Base-by-base conservation (phyloP, 192 early-diverging fungal genomes). In the Backusella parvicylindrica region DNA sequence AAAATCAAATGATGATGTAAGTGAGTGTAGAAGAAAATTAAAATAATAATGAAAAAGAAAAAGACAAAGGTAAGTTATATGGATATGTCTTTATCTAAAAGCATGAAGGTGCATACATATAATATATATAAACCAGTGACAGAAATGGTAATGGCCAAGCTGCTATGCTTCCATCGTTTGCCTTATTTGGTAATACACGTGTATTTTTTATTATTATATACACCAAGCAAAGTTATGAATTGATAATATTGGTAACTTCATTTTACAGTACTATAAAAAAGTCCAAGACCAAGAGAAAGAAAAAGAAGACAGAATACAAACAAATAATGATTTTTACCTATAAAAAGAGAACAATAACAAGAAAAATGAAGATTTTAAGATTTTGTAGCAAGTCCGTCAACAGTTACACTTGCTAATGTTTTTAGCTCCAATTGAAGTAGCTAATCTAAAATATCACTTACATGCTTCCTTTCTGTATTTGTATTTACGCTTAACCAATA, bases 331-430 rank as follows among this genome's bases (percentile, higher is more conserved):
- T 18, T 47, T 47, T n/a, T n/a, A 47, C 43, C 43, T 47, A n/a
- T 47, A 60, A 60, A 60, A 26, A 60, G 11, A 60, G 53, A 60
- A 30, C 53, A 28, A 28, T 60, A 26, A 23, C 23, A 60, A 60
- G 26, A 26, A 60, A 28, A 60, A 28, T 9, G 9, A 28, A 8
- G 53, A 8, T 60, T 60, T 47, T n/a, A 47, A 18, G 43, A 47
- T 47, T 47, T 47, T 47, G 43, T 23, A 60, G 3, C 53, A 66
- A 66, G 64, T 66, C 64, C 64, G 64, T 66, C 28, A 9, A 33
- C n/a, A 33, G 64, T 66, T 66, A 66, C 64, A 66, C 64, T 60
- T 31, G 15, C 28, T 31, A 66, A 31, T 66, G 64, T 60, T 60
- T 60, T 60, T 60, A 60, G 53, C 53, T 60, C 53, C 53, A 60